phyloP scores from a whole-genome alignment of 192 early-diverging fungal species.

The Kickxella alabastrina region DNA sequence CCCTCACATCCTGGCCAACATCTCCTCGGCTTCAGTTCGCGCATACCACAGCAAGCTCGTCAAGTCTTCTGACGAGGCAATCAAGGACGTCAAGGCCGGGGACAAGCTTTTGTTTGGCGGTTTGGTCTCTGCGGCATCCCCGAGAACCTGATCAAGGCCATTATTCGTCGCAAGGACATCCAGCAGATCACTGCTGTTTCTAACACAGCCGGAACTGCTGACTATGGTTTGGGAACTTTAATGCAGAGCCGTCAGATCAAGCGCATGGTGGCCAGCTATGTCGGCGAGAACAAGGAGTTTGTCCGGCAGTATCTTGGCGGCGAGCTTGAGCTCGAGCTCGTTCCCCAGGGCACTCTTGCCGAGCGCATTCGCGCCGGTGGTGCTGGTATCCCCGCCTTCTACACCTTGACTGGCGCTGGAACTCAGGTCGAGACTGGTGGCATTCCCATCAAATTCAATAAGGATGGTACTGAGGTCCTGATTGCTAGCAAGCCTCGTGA shows the following conservation, averaged over 20 bases:
- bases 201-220: constrained; percentile 73
- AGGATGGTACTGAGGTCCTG: constrained; percentile 42
- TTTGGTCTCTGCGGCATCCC: constrained; percentile 79
- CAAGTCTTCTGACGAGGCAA: constrained; percentile 57
- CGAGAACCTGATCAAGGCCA: constrained; percentile 67
- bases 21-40: constrained; percentile 16
- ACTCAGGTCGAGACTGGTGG: constrained; percentile 68
- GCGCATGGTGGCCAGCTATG: constrained; percentile 74
- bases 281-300: constrained; percentile 81
- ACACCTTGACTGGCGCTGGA: constrained; percentile 65
- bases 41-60: constrained; percentile 55
- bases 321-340: constrained; percentile 75
- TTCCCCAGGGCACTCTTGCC: constrained; percentile 73
- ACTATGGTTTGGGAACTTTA: constrained; percentile 67
- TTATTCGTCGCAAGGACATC: constrained; percentile 56
- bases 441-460: constrained; percentile 67
- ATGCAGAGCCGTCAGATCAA: constrained; percentile 70
- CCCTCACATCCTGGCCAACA: constrained; percentile 20
- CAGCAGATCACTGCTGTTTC: constrained; percentile 70
- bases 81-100: constrained; percentile 56
- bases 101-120: constrained; percentile 66
- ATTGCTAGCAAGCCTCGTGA: constrained; percentile 63
- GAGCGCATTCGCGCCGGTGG: constrained; percentile 76
- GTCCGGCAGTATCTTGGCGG: constrained; percentile 73
- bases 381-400: constrained; percentile 74